Evolutionary conservation across 1,284 basidiomycete species (phyloP).

Genomic region (Cystobasidium sp.): DNA sequence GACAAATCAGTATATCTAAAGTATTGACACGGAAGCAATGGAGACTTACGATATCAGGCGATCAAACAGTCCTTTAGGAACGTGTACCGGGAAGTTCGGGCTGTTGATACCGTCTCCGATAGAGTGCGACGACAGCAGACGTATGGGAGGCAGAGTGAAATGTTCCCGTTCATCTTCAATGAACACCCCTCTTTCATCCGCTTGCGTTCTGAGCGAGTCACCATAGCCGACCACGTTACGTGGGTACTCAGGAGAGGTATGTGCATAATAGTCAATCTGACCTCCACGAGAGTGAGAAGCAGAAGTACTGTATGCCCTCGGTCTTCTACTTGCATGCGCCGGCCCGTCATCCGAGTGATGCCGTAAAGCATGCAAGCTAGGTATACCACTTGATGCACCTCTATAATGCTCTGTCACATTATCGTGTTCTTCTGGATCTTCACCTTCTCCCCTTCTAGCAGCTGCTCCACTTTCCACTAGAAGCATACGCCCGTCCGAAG

Average conservation of each 20-base stretch:
- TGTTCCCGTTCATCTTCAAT: conserved; percentile 25
- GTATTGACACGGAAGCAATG: not conserved
- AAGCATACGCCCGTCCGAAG: conserved; percentile 17
- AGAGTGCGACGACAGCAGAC: conserved; percentile 8
- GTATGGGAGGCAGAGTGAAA: conserved; percentile 39
- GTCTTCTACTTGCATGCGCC: not conserved
- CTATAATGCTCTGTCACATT: conserved; percentile 37
- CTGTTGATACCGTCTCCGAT: conserved; percentile 1
- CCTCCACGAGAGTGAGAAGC: conserved; percentile 3
- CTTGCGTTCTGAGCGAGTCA: conserved; percentile 14
- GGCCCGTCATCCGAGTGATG: conserved; percentile 26
- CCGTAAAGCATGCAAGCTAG: conserved; percentile 35
- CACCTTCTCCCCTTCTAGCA: not conserved
- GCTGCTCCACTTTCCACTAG: conserved; percentile 1
- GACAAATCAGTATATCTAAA: not conserved
- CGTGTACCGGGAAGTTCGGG: conserved; percentile 20
- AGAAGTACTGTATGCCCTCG: conserved; percentile 18
- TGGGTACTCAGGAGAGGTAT: not conserved
- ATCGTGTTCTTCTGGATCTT: conserved; percentile 10
- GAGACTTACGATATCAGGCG: conserved; percentile 36
- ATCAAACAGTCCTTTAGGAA: conserved; percentile 43
- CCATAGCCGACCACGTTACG: conserved; percentile 12
- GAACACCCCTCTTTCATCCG: conserved; percentile 2
- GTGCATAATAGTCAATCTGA: conserved; percentile 4
- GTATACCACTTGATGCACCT: conserved; percentile 42